Percentiles rank a stretch among this genome's conserved stretches.
These are phyloP conservation scores for Diversispora epigaea DNA, from an alignment of 192 early-diverging fungal genomes.

Conservation along the genomic window DNA sequence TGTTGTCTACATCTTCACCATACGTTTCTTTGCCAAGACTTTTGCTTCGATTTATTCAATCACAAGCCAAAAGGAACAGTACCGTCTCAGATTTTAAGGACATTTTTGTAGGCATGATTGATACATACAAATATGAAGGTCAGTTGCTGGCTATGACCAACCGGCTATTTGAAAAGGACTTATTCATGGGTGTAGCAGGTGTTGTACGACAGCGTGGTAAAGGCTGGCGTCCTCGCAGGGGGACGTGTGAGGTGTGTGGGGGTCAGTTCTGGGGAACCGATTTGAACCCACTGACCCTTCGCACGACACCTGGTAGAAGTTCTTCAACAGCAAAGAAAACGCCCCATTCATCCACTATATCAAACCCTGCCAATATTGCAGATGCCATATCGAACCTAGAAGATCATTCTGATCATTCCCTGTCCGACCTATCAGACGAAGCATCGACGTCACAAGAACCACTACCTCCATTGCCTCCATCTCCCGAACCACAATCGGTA, in stretches of 20 bases:
- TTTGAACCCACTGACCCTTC: conserved; percentile 41
- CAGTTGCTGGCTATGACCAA: conserved; percentile 63
- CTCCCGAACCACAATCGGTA: conserved; percentile 4
- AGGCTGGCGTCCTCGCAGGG: conserved; percentile 57
- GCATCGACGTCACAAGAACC: conserved; percentile 7
- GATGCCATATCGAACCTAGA: conserved; percentile 37
- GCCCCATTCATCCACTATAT: conserved; percentile 36
- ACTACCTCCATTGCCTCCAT: not conserved
- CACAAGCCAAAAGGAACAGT: conserved; percentile 48
- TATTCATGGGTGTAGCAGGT: conserved; percentile 52
- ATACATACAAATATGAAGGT: conserved; percentile 66
- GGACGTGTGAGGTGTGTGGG: conserved; percentile 55
- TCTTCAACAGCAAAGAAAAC: conserved; percentile 40
- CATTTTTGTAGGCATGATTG: conserved; percentile 62
- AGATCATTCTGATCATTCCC: conserved; percentile 1
- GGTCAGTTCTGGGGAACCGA: conserved; percentile 51
- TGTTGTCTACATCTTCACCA: conserved; percentile 57
- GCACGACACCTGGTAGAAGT: conserved; percentile 38
- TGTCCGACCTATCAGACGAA: conserved; percentile 4
- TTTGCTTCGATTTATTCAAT: conserved; percentile 53
- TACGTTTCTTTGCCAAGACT: conserved; percentile 58
- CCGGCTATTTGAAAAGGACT: conserved; percentile 57
- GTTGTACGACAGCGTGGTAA: conserved; percentile 51
- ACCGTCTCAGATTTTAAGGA: conserved; percentile 58
- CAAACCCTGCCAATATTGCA: conserved; percentile 36